Evolutionary conservation across 306 rosid genomes (phyloP), one percentile per base, ranked within the genome.

Genomic region (Medicago truncatula): DNA sequence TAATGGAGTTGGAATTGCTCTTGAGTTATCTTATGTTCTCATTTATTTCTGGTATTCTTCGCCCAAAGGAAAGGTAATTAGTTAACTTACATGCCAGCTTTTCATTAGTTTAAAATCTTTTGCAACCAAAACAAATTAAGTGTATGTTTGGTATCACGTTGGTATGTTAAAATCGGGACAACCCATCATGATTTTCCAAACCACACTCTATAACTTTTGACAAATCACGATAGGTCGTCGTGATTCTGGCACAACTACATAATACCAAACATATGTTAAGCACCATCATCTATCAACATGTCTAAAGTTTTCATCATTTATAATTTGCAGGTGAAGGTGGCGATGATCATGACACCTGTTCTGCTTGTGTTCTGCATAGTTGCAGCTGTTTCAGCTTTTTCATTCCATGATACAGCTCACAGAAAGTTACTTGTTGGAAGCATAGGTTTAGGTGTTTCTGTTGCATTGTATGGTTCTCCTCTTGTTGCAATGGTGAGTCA

Each of bases 401-500:
- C 67, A 13, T 76, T 91, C 41, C 85, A 89, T 12, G 85, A 87
- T 60, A 81, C 63, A 28, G 83, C 17, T 77, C 91, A 78, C 41
- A 68, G 93, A 13, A 93, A 91, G 87, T 44, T 88, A 1, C 86
- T 93, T 1, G 88, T 88, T 4, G 98, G 98, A 23, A 84, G 88
- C 80, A 8, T 89, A 0, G 97, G 92, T 4, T 74, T 93, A 1
- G 79, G 66, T 58, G 89, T 85, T 68, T 62, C 97, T 10, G 66
- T 85, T 5, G 78, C 87, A 49, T 85, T 91, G 92, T 93, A 93
- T 8, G 92, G 78, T 3, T 83, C 98, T 78, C 98, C 98, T 15
- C 83, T 93, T 7, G 83, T 89, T 66, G 92, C 53, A 4, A 81
- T 91, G 93, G 98, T 93, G 64, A 90, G 88, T 81, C 21, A 70